Conservation (phyloP, 352 stramenopile genomes). For the Pythium rishiriense region DNA sequence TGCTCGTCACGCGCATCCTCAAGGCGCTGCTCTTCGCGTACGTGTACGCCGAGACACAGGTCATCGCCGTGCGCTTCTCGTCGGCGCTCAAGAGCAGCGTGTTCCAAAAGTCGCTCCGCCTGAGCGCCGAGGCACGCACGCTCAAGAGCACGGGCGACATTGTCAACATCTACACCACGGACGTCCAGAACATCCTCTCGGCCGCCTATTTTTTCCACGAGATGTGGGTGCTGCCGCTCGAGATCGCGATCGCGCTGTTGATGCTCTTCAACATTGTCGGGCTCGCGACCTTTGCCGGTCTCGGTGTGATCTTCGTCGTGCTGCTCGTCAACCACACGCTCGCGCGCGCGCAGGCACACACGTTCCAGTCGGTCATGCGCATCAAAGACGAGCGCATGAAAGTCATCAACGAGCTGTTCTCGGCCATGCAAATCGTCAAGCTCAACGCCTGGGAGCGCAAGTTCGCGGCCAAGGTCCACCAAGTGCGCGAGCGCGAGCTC, state of each 20-base stretch:
- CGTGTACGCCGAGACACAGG: constrained; percentile 62
- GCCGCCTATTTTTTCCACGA: constrained; percentile 72
- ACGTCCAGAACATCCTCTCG: constrained; percentile 62
- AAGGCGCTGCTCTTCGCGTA: constrained; percentile 66
- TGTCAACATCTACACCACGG: constrained; percentile 56
- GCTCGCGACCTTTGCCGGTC: constrained; percentile 38
- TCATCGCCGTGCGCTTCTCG: constrained; percentile 61
- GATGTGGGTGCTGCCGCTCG: constrained; percentile 58
- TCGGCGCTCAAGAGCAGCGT: constrained; percentile 71
- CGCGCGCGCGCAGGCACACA: constrained; percentile 29
- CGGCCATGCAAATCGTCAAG: constrained; percentile 93
- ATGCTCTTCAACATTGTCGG: constrained; percentile 61
- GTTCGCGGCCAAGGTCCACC: constrained; percentile 72
- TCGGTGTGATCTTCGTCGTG: constrained; percentile 41
- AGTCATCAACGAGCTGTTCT: constrained; percentile 62
- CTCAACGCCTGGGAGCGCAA: constrained; percentile 93
- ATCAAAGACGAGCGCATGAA: constrained; percentile 58
- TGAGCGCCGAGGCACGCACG: constrained; percentile 35
- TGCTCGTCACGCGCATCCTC: constrained; percentile 63
- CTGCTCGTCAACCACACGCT: constrained; percentile 51
- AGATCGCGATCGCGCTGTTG: constrained; percentile 47
- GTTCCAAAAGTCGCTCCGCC: constrained; percentile 68
- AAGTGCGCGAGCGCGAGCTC: constrained; percentile 46
- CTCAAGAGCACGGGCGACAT: constrained; percentile 48
- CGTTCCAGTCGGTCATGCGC: constrained; percentile 40